Evolutionary conservation across 2,329 filamentous ascomycete genomes (phyloP), one percentile per base, ranked within the genome.

Genomic region (Xylariomycetidae sp.): DNA sequence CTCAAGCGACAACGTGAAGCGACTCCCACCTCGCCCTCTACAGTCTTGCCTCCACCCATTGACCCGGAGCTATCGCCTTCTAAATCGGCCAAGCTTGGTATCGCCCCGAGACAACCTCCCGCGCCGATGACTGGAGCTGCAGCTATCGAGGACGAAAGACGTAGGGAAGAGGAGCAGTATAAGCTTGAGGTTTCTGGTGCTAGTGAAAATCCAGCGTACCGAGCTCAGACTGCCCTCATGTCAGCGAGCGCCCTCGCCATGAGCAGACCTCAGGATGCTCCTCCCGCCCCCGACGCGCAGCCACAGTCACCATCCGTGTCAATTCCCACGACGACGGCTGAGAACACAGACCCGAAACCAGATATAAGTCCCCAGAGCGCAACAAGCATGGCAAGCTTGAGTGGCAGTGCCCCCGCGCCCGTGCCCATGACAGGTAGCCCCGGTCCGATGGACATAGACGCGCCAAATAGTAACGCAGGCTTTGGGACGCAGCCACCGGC

Each of bases 191-290:
- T 63, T 33, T 58, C 63, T 23, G 64, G 63, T 22, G 66, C 62
- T 31, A 75, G 64, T 51, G 70, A 76, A 25, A 74, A 75, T 34
- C 69, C 72, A 14, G 63, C 64, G n/a, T 72, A 74, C 33, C 67
- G 62, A 38, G 71, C 66, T 19, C 58, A 80, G 18, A 63, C 67
- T 15, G 71, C 72, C 14, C 61, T 80, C 30, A 67, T 78, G 61
- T 70, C 73, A 22, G 69, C 68, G 27, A 67, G 62, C 36, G 64
- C 67, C 16, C 59, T 70, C 41, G 63, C 63, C 30, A 72, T 79
- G 62, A 77, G 72, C 53, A 72, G 71, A 38, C 61, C 72, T n/a
- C 62, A 68, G 36, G 74, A 78, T 54, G 67, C 64, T 42, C 66
- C 70, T 16, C 37, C 38, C 25, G 13, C 20, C 28, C 36, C 38